These are phyloP conservation scores for Pseudisothecium myosuroides DNA, from an alignment of 225 moss, liverwort and hornwort genomes.

Conservation along the genomic window DNA sequence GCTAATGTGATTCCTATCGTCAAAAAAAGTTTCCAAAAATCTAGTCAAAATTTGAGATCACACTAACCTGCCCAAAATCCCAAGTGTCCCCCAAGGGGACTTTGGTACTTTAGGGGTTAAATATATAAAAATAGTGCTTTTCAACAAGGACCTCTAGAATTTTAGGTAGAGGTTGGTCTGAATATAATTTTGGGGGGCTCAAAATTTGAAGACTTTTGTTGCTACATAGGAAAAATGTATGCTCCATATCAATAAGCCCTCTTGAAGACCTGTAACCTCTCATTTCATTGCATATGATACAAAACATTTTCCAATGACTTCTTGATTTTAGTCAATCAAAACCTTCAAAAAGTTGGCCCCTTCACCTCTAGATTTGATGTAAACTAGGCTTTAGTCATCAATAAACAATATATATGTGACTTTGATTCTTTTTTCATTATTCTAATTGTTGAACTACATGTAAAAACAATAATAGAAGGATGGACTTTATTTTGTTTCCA, in stretches of 20 bases:
- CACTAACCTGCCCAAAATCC: no score
- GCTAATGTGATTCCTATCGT: no score
- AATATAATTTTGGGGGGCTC: rapidly evolving
- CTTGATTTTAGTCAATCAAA: background rate
- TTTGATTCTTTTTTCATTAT: background rate
- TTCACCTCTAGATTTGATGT: rapidly evolving
- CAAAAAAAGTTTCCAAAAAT: no score
- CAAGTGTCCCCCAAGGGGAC: no score
- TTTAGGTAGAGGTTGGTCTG: rapidly evolving
- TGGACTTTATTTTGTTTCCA: no score
- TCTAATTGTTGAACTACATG: background rate
- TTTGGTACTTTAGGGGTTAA: no score
- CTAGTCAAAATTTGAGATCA: no score
- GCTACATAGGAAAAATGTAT: rapidly evolving
- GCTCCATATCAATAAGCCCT: background rate
- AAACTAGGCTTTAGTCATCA: no score
- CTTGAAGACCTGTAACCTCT: rapidly evolving
- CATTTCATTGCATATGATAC: background rate
- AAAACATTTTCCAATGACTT: background rate
- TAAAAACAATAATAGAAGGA: background rate
- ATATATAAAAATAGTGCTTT: background rate
- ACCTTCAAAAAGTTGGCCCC: background rate
- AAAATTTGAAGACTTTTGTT: background rate
- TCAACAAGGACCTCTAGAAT: rapidly evolving
- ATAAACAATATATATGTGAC: no score